A percentile compares a stretch with the other conserved stretches of the same genome.
phyloP scores from a whole-genome alignment of 331 rosid genomes.

The Saraca asoca region DNA sequence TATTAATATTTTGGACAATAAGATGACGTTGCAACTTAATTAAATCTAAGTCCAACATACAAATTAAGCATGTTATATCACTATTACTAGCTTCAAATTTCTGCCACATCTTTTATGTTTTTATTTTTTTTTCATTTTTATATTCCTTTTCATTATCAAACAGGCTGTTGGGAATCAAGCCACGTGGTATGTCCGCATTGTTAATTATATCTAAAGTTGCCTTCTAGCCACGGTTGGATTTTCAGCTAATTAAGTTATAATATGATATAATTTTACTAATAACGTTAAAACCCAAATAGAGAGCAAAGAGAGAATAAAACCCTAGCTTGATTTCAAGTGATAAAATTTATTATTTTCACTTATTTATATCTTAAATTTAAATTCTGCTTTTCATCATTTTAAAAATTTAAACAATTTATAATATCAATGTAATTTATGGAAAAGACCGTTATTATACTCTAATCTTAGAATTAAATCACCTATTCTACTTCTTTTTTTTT shows the following conservation, averaged over 20 bases:
- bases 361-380: too few relatives aligned
- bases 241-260: slow-evolving; percentile 16
- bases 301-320: too few relatives aligned
- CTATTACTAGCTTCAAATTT: slow-evolving; percentile 2
- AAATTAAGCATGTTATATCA: slow-evolving; percentile 36
- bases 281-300: slow-evolving; percentile 3
- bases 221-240: slow-evolving; percentile 5
- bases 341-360: too few relatives aligned
- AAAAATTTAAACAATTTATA: too few relatives aligned
- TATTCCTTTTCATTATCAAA: slow-evolving; percentile 37
- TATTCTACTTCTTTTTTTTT: too few relatives aligned
- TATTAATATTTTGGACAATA: too few relatives aligned
- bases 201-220: too few relatives aligned
- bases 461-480: too few relatives aligned
- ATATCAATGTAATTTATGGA: too few relatives aligned
- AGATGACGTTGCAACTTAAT: slow-evolving; percentile 11
- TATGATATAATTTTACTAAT: neutral
- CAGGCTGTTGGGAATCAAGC: slow-evolving; percentile 65
- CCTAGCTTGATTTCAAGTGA: too few relatives aligned
- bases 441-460: too few relatives aligned
- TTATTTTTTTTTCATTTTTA: neutral
- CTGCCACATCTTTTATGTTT: neutral
- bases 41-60: slow-evolving; percentile 7
- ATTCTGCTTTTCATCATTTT: too few relatives aligned
- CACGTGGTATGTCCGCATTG: slow-evolving; percentile 48